Conservation (phyloP, 129 eudicot genomes). For the Solidago caesia region DNA sequence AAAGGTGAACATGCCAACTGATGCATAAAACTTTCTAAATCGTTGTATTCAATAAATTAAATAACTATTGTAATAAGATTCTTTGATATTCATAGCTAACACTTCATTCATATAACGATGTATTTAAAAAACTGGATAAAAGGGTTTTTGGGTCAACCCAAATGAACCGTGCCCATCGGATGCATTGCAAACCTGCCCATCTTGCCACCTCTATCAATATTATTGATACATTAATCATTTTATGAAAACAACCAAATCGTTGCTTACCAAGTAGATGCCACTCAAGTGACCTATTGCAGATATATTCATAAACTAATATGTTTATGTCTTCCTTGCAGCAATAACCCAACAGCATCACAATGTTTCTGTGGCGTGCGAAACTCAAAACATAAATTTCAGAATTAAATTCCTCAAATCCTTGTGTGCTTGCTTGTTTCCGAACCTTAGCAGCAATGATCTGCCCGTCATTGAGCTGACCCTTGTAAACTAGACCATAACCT, state of each 20-base stretch:
- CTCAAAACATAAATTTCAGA: slow-evolving; percentile 73
- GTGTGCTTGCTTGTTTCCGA: slow-evolving; percentile 68
- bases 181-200: not conserved
- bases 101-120: not conserved
- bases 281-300: slow-evolving; percentile 81
- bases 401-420: slow-evolving; percentile 73
- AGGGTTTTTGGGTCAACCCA: not conserved
- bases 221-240: not conserved
- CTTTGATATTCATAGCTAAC: not conserved
- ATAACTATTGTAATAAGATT: not conserved
- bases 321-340: slow-evolving; percentile 81
- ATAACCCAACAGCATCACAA: slow-evolving; percentile 76
- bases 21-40: not conserved
- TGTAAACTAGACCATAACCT: slow-evolving; percentile 80
- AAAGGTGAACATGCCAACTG: not conserved
- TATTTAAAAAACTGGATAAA: not conserved
- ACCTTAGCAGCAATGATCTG: slow-evolving; percentile 78
- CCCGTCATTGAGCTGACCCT: slow-evolving; percentile 72
- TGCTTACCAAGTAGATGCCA: slow-evolving; percentile 79
- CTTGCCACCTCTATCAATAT: not conserved
- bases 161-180: not conserved
- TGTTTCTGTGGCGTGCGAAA: slow-evolving; percentile 78
- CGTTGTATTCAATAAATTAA: not conserved
- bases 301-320: slow-evolving; percentile 74
- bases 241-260: not conserved